A percentile compares a stretch with the other conserved stretches of the same genome.
These are phyloP conservation scores for Xylariaceae sp. DNA, from an alignment of 2,329 filamentous ascomycete genomes.

Conservation along the genomic window DNA sequence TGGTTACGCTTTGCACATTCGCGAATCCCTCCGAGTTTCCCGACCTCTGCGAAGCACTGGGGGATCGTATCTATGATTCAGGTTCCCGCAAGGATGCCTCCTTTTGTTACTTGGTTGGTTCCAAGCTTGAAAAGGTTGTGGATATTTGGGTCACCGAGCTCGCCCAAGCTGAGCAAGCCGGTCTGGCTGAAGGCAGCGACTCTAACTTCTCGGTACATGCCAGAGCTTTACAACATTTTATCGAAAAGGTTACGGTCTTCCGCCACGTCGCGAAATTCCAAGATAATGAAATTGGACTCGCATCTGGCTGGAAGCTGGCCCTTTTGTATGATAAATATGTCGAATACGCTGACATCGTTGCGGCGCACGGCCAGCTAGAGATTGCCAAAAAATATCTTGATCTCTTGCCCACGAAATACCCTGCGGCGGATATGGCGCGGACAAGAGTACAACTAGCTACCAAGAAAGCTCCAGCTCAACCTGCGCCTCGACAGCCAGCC, in stretches of 20 bases:
- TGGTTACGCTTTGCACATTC: constrained; percentile 94
- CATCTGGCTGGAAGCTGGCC: constrained; percentile 82
- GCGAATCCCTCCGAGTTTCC: constrained; percentile 87
- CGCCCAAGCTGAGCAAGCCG: constrained; percentile 73
- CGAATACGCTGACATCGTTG: constrained; percentile 93
- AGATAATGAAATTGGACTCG: constrained; percentile 67
- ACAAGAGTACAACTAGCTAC: constrained; percentile 82
- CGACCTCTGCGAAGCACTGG: constrained; percentile 89
- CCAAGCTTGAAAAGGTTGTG: constrained; percentile 96
- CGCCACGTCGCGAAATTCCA: constrained; percentile 88
- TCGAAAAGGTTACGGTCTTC: constrained; percentile 98
- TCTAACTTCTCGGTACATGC: constrained; percentile 91
- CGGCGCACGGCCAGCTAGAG: constrained; percentile 79
- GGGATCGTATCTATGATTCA: constrained; percentile 81
- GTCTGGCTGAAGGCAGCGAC: constrained; percentile 65
- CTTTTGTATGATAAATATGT: constrained; percentile 90
- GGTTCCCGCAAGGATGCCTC: constrained; percentile 81
- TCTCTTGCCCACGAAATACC: constrained; percentile 76
- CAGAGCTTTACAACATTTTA: constrained; percentile 81
- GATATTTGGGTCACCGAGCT: constrained; percentile 90
- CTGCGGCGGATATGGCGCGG: constrained; percentile 80
- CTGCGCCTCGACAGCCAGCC: constrained; percentile 30
- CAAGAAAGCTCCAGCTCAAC: constrained; percentile 46
- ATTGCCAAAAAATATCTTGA: constrained; percentile 89
- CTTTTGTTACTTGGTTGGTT: constrained; percentile 93